Conservation (phyloP, 495 filamentous ascomycete genomes). For the Aspergillus hancockii region DNA sequence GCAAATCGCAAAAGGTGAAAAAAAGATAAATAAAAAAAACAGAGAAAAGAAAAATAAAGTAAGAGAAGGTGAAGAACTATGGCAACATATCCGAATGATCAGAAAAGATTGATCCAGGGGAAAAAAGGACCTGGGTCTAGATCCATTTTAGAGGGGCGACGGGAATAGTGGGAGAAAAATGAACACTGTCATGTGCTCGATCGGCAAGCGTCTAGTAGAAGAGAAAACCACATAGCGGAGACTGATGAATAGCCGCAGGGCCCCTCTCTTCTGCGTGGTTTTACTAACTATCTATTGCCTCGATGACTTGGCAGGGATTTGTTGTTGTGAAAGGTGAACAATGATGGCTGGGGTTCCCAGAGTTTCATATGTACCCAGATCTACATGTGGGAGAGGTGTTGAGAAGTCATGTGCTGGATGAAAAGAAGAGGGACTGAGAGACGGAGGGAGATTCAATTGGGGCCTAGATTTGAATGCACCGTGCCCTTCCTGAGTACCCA, state of each 20-base stretch:
- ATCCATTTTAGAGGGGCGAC: slow-evolving; percentile 17
- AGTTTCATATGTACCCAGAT: neutral
- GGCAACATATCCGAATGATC: slow-evolving; percentile 14
- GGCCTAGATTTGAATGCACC: neutral
- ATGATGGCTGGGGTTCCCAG: slow-evolving; percentile 1
- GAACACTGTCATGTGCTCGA: slow-evolving; percentile 44
- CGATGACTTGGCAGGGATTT: slow-evolving; percentile 1
- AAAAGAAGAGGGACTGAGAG: neutral
- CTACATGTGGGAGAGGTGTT: neutral
- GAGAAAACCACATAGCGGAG: slow-evolving; percentile 2
- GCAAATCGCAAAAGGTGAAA: neutral
- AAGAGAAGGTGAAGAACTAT: slow-evolving; percentile 10
- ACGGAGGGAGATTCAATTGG: neutral
- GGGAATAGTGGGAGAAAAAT: slow-evolving; percentile 33
- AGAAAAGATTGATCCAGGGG: slow-evolving; percentile 18
- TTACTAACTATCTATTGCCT: neutral
- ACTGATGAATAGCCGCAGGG: slow-evolving; percentile 11
- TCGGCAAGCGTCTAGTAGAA: slow-evolving; percentile 26
- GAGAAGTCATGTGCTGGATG: neutral
- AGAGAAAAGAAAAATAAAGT: slow-evolving; percentile 3
- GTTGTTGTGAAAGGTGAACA: neutral
- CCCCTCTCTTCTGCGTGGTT: slow-evolving; percentile 11
- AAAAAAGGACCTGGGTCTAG: slow-evolving; percentile 33
- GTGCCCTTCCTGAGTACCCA: no score
- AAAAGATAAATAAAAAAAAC: neutral